Evolutionary conservation across 768 basidiomycete species (phyloP).

Genomic region (Baorangia bicolor): DNA sequence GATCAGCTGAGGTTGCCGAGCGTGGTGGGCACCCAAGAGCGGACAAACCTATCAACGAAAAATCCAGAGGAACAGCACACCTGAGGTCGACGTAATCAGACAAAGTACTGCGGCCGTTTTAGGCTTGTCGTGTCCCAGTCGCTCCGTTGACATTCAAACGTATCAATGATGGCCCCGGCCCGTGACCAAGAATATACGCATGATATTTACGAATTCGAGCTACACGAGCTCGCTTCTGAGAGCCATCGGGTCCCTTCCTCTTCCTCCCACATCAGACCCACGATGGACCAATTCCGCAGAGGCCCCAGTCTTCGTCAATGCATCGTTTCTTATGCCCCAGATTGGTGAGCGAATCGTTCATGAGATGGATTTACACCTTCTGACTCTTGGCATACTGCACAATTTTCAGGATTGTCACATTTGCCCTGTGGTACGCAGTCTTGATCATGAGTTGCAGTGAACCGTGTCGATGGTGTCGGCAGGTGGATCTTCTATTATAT

Average conservation of each 20-base stretch:
- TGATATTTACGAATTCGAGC: not conserved
- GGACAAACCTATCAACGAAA: not conserved
- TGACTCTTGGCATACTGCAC: not conserved
- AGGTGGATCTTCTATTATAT: conserved; percentile 61
- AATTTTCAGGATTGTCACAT: conserved; percentile 58
- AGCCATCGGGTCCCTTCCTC: not conserved
- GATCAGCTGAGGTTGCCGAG: not conserved
- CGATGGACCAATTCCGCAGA: conserved; percentile 13
- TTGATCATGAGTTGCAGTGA: not conserved
- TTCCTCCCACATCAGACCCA: not conserved
- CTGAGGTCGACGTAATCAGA: not conserved
- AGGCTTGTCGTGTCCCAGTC: too few relatives aligned
- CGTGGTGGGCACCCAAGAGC: not conserved
- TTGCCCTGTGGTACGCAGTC: conserved; percentile 54
- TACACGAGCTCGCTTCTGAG: not conserved
- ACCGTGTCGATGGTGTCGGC: not conserved
- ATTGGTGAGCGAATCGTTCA: conserved; percentile 53
- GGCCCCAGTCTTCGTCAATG: conserved; percentile 18
- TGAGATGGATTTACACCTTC: not conserved
- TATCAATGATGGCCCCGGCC: not conserved
- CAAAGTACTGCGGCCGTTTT: not conserved
- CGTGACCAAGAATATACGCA: not conserved
- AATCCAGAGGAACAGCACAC: not conserved
- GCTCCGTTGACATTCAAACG: not conserved
- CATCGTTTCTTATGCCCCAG: conserved; percentile 61